Percentiles rank a stretch among this genome's conserved stretches.
phyloP scores from a whole-genome alignment of 2,329 filamentous ascomycete species.

The Penicillium sp. region DNA sequence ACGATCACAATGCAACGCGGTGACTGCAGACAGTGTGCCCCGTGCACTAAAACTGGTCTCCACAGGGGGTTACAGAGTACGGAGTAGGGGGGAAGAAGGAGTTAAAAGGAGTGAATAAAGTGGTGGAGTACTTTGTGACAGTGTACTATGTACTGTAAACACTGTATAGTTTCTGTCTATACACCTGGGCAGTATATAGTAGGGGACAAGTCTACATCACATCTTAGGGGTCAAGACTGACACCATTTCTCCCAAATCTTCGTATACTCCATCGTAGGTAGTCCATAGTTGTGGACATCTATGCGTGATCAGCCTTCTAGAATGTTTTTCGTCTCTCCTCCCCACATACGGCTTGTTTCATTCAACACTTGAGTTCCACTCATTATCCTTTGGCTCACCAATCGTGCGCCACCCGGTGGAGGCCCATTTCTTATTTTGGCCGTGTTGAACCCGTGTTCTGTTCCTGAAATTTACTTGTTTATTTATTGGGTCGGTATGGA shows the following conservation, averaged over 20 bases:
- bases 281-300: no score
- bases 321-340: not conserved
- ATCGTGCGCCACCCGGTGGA: not conserved
- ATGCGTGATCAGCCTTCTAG: not conserved
- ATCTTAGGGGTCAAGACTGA: no score
- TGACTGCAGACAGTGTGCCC: not conserved
- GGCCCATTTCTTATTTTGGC: not conserved
- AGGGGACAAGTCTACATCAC: no score
- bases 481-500: not conserved
- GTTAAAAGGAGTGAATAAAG: no score
- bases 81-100: no score
- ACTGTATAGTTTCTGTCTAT: no score
- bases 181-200: no score
- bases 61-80: not conserved
- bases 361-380: not conserved
- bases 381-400: not conserved
- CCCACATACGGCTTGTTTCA: not conserved
- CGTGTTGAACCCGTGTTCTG: not conserved
- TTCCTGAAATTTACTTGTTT: not conserved
- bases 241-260: no score
- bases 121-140: no score
- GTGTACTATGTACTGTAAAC: no score
- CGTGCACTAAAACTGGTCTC: not conserved
- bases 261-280: no score
- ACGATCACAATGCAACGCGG: slow-evolving; percentile 23